Conservation (phyloP, 164 flowering plant genomes). For the Liriodendron chinense region DNA sequence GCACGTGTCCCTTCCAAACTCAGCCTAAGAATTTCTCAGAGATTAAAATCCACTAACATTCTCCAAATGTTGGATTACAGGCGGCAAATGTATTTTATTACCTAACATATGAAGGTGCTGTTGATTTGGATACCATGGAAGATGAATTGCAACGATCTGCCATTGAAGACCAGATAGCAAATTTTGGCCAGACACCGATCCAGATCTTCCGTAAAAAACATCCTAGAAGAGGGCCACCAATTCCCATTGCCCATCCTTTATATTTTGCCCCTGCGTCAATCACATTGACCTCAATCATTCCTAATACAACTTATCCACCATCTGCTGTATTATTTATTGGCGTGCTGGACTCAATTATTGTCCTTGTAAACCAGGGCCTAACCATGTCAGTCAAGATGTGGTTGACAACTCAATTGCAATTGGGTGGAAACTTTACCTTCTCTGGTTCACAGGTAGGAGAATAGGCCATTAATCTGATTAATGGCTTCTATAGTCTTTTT, state of each 20-base stretch:
- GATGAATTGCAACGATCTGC: conserved; percentile 96
- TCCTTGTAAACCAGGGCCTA: conserved; percentile 74
- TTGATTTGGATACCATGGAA: conserved; percentile 89
- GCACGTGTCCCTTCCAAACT: no score
- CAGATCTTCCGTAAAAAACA: conserved; percentile 93
- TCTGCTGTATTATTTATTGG: conserved; percentile 62
- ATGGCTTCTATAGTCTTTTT: neutral
- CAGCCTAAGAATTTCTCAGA: neutral
- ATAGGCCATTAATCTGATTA: neutral
- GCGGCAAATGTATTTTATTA: conserved; percentile 98
- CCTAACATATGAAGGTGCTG: conserved; percentile 95
- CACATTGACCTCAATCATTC: conserved; percentile 66
- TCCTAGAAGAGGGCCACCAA: conserved; percentile 97
- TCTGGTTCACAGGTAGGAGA: conserved; percentile 76
- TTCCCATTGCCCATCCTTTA: conserved; percentile 95
- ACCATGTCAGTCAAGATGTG: conserved; percentile 90
- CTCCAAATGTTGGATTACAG: conserved; percentile 40
- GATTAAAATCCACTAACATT: conserved; percentile 8
- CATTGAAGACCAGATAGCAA: conserved; percentile 97
- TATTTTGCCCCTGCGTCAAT: conserved; percentile 93
- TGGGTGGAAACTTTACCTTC: conserved; percentile 95
- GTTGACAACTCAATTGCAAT: conserved; percentile 93
- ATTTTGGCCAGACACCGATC: conserved; percentile 98
- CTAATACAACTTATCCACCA: conserved; percentile 46
- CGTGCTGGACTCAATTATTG: conserved; percentile 62